phyloP scores from a whole-genome alignment of 495 filamentous ascomycete species.

The Aspergillus indologenus region DNA sequence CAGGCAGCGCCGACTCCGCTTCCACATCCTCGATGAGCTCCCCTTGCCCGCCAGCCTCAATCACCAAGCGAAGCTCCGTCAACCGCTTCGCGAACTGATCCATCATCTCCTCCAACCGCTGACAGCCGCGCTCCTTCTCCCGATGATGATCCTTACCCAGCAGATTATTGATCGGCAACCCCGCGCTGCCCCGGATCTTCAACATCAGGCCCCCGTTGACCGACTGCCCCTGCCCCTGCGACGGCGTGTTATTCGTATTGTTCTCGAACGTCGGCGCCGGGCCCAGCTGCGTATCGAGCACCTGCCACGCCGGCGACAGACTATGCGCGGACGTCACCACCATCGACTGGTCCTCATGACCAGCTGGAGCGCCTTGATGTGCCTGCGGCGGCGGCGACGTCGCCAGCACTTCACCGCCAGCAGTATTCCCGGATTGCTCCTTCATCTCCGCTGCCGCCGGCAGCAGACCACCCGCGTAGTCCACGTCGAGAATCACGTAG shows the following conservation, averaged over 20 bases:
- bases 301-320: conserved; percentile 52
- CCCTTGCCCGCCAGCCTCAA: conserved; percentile 33
- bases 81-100: conserved; percentile 68
- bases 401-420: not conserved
- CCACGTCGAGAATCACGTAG: conserved; percentile 45
- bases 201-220: conserved; percentile 57
- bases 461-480: too few relatives aligned
- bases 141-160: conserved; percentile 30
- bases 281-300: conserved; percentile 46
- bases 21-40: not conserved
- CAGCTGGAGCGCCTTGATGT: not conserved
- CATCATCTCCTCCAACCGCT: conserved; percentile 52
- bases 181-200: conserved; percentile 57
- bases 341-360: conserved; percentile 23
- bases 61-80: conserved; percentile 44
- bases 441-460: not conserved
- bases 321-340: conserved; percentile 47
- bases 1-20: not conserved
- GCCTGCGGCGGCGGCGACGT: not conserved
- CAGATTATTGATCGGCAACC: conserved; percentile 26
- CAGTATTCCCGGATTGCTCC: not conserved
- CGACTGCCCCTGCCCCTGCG: conserved; percentile 1
- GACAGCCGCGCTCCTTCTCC: conserved; percentile 33
- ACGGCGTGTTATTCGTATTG: conserved; percentile 24
- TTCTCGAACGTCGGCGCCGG: conserved; percentile 60